Conservation (phyloP, 345 rosid species). For the Aquilaria yunnanensis region DNA sequence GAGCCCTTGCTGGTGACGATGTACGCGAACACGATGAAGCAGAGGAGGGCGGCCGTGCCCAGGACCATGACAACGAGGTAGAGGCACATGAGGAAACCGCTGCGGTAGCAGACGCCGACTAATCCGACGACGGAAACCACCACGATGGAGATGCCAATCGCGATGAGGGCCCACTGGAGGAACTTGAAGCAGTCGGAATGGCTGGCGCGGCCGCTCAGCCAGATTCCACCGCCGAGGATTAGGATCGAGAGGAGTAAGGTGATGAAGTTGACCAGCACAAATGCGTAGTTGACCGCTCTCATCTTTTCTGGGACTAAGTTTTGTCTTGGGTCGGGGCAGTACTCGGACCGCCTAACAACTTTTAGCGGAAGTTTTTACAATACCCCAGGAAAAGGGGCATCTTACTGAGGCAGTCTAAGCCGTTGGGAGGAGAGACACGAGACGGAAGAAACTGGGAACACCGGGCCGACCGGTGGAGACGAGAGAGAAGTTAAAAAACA, state of each 20-base stretch:
- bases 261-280: constrained; percentile 75
- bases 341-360: too few relatives aligned
- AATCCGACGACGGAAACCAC: constrained; percentile 76
- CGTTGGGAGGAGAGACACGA: too few relatives aligned
- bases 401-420: too few relatives aligned
- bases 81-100: constrained; percentile 72
- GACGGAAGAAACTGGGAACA: too few relatives aligned
- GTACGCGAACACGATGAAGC: constrained; percentile 82
- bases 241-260: constrained; percentile 85
- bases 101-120: constrained; percentile 80
- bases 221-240: constrained; percentile 30
- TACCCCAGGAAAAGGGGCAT: too few relatives aligned
- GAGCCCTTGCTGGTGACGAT: constrained; percentile 83
- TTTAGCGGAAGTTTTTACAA: too few relatives aligned
- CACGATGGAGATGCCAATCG: constrained; percentile 72
- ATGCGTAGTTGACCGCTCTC: constrained; percentile 73
- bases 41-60: constrained; percentile 66
- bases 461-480: too few relatives aligned
- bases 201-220: constrained; percentile 72
- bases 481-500: too few relatives aligned
- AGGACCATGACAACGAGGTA: constrained; percentile 88
- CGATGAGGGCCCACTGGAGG: constrained; percentile 87
- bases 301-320: constrained; percentile 16
- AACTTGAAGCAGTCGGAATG: constrained; percentile 79
- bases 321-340: too few relatives aligned